Base-by-base conservation (phyloP, 257 asterid genomes). In the Penstemon davidsonii region DNA sequence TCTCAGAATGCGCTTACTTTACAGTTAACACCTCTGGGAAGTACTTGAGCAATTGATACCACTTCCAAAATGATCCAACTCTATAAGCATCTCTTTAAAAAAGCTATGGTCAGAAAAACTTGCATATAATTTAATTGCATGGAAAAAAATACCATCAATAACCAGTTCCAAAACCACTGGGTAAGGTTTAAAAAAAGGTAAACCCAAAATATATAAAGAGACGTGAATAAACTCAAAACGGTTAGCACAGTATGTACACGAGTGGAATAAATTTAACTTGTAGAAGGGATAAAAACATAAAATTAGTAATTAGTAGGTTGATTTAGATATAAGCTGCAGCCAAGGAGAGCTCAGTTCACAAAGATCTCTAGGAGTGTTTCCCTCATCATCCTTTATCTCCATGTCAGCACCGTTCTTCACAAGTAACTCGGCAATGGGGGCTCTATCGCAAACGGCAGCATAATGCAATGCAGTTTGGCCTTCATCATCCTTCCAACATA, bases 381-480 rank as follows among this genome's bases (percentile, higher is more conserved):
- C 99, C 8, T 94, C 99, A 8, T 79, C 74, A 82, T 89, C 96
- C 71, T 69, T 82, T 8, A 87, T 74, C 67, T 77, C 89, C 62
- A 74, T 64, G 75, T 89, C 92, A 11, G 94, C 96, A 15, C 88
- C 85, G n/a, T 81, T 85, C 60, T 88, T 86, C 83, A 94, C 87
- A 7, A 94, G 98, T 44, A 88, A 66, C 75, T 91, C 94, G 3
- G 93, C 91, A 7, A 94, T 81, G 76, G 80, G 82, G 55, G 78
- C 75, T 77, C 99, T 87, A 69, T 91, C 98, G 55, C 99, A 94
- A 49, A 94, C 89, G 47, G 94, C 87, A 59, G 99, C 99, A 69
- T 94, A 94, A 73, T 94, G 99, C 72, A 91, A 69, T 11, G 99
- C 85, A 3, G 96, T 81, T 79, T 91, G 99, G 45, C 99, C 99